Percentiles rank a stretch among this genome's conserved stretches.
Evolutionary conservation across 2,329 filamentous ascomycete species (phyloP).

Genomic region (Phialophora macrospora): DNA sequence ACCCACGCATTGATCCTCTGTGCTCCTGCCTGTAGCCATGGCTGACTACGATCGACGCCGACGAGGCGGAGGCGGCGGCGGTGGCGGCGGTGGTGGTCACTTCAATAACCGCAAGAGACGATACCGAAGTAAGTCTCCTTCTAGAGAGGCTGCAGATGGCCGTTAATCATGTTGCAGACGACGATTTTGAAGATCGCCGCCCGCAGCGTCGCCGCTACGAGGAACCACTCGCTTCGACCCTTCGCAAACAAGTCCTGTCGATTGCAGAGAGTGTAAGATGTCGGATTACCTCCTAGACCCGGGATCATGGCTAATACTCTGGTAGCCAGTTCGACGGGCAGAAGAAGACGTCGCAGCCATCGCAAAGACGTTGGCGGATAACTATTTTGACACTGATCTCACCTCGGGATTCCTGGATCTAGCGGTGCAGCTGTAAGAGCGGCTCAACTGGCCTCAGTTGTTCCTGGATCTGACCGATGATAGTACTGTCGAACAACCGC

Average conservation of each 20-base stretch:
- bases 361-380: slow-evolving; percentile 76
- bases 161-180: slow-evolving; percentile 51
- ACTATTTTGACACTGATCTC: slow-evolving; percentile 83
- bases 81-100: slow-evolving; percentile 48
- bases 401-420: slow-evolving; percentile 74
- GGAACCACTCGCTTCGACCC: slow-evolving; percentile 70
- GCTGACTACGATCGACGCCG: slow-evolving; percentile 60
- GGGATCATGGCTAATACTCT: slow-evolving; percentile 12
- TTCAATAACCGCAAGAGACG: slow-evolving; percentile 74
- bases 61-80: slow-evolving; percentile 31
- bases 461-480: slow-evolving; percentile 18
- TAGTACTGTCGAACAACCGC: slow-evolving; percentile 81
- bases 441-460: not conserved
- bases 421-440: slow-evolving; percentile 70
- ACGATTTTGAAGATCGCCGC: slow-evolving; percentile 77
- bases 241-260: slow-evolving; percentile 77
- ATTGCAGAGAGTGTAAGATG: slow-evolving; percentile 72
- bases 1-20: not conserved
- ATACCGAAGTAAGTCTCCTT: slow-evolving; percentile 68
- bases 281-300: not conserved
- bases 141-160: slow-evolving; percentile 7
- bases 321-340: slow-evolving; percentile 64
- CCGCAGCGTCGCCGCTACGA: slow-evolving; percentile 75
- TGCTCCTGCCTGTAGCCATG: slow-evolving; percentile 45
- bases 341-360: slow-evolving; percentile 78